Evolutionary conservation across 495 filamentous ascomycete genomes (phyloP).

Genomic region (Penicillium macrosclerotiorum): DNA sequence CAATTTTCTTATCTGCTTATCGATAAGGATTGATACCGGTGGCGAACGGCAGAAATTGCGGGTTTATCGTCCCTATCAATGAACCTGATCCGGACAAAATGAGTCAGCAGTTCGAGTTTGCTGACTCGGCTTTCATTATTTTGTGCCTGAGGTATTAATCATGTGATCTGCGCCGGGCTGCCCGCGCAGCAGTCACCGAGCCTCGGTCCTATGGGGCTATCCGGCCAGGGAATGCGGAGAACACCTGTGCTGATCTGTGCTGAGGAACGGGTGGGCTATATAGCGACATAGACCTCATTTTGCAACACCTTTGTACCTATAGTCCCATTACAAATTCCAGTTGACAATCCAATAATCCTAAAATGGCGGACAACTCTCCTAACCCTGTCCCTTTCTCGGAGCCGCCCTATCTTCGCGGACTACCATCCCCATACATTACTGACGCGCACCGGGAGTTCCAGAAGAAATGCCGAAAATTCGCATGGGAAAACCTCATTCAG

Average conservation of each 20-base stretch:
- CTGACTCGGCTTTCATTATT: too few species aligned
- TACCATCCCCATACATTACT: conserved; percentile 69
- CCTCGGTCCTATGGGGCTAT: conserved; percentile 14
- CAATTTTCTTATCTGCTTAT: conserved; percentile 39
- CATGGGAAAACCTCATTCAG: conserved; percentile 56
- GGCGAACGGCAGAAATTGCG: background rate
- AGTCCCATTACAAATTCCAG: background rate
- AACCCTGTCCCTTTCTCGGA: conserved; percentile 67
- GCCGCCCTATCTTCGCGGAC: conserved; percentile 65
- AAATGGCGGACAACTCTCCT: conserved; percentile 33
- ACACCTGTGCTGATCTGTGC: background rate
- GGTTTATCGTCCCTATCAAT: background rate
- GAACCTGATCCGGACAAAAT: background rate
- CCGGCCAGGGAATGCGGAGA: conserved; percentile 15
- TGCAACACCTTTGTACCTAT: too few species aligned
- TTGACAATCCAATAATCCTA: background rate
- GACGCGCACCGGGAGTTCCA: conserved; percentile 62
- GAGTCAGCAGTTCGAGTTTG: too few species aligned
- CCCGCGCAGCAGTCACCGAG: too few species aligned
- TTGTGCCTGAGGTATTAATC: too few species aligned
- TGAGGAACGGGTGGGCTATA: too few species aligned
- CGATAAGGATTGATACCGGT: background rate
- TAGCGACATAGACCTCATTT: background rate
- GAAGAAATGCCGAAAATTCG: conserved; percentile 62
- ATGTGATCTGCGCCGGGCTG: conserved; percentile 14